Evolutionary conservation across 805 yeast genomes (phyloP).

Genomic region (Candida xiaguanensis): DNA sequence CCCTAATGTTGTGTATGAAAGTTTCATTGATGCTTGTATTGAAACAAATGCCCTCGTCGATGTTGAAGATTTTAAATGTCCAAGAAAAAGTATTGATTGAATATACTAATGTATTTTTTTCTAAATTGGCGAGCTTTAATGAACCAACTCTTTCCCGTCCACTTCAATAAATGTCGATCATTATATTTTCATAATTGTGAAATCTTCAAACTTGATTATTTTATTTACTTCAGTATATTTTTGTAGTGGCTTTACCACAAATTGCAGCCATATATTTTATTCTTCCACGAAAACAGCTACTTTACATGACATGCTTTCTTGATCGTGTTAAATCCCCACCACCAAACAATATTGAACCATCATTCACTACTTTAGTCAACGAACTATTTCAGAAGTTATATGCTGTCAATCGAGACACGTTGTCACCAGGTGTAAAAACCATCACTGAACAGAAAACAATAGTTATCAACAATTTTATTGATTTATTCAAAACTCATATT

Average conservation of each 20-base stretch:
- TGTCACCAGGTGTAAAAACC: conserved; percentile 20
- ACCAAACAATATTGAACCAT: conserved; percentile 36
- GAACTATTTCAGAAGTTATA: conserved; percentile 41
- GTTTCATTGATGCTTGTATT: conserved; percentile 30
- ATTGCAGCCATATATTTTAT: too few species aligned
- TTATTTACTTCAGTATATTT: too few species aligned
- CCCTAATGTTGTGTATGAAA: conserved; percentile 32
- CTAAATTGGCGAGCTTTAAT: too few species aligned
- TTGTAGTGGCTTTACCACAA: too few species aligned
- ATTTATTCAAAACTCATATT: conserved; percentile 31
- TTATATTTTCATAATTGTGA: too few species aligned
- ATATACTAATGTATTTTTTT: too few species aligned
- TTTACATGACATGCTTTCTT: conserved; percentile 11
- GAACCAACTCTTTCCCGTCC: too few species aligned
- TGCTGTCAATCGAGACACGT: conserved; percentile 22
- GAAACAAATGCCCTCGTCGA: conserved; percentile 22
- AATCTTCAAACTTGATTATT: too few species aligned
- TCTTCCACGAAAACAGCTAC: too few species aligned
- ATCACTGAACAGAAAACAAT: conserved; percentile 22
- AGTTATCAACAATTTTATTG: conserved; percentile 27
- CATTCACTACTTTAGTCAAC: conserved; percentile 36
- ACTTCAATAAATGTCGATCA: too few species aligned
- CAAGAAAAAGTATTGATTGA: too few species aligned
- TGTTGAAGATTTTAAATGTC: conserved; percentile 24
- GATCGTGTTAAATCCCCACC: conserved; percentile 22